phyloP scores from a whole-genome alignment of 83 land plant species.

The Isoetes engelmannii region DNA sequence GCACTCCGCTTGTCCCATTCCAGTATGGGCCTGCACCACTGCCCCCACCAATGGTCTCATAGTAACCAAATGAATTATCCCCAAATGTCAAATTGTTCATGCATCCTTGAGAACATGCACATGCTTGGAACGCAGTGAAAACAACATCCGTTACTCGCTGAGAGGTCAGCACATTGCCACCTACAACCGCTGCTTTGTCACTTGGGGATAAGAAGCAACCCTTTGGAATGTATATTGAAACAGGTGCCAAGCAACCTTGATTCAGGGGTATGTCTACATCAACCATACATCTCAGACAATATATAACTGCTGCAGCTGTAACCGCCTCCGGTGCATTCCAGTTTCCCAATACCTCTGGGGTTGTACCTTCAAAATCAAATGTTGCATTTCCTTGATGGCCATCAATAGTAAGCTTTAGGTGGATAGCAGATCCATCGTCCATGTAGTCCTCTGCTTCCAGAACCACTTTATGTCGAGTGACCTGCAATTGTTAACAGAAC shows the following conservation, averaged over 20 bases:
- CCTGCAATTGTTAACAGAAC: too few relatives aligned
- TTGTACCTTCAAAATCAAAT: conserved; percentile 84
- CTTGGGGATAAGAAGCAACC: conserved; percentile 95
- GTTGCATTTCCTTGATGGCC: conserved; percentile 59
- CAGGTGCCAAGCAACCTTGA: conserved; percentile 97
- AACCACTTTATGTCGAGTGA: conserved; percentile 11
- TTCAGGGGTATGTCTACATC: conserved; percentile 96
- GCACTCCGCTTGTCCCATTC: conserved; percentile 95
- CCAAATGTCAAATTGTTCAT: conserved; percentile 99
- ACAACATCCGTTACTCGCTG: conserved; percentile 94
- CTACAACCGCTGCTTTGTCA: conserved; percentile 98
- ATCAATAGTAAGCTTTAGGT: conserved; percentile 79
- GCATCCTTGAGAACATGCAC: conserved; percentile 99
- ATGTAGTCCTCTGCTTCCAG: conserved; percentile 91
- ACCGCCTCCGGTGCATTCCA: conserved; percentile 99
- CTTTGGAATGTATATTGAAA: conserved; percentile 63
- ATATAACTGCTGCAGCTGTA: conserved; percentile 93
- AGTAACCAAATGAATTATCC: conserved; percentile 84
- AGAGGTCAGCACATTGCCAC: conserved; percentile 99
- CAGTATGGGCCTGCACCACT: conserved; percentile 96
- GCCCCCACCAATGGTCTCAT: conserved; percentile 97
- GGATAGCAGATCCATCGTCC: conserved; percentile 95
- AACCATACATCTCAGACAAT: conserved; percentile 87
- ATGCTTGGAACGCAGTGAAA: conserved; percentile 87
- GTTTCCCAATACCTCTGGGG: conserved; percentile 89